Base-by-base conservation (phyloP, 1,284 basidiomycete species). In the Ustilago bromivora region DNA sequence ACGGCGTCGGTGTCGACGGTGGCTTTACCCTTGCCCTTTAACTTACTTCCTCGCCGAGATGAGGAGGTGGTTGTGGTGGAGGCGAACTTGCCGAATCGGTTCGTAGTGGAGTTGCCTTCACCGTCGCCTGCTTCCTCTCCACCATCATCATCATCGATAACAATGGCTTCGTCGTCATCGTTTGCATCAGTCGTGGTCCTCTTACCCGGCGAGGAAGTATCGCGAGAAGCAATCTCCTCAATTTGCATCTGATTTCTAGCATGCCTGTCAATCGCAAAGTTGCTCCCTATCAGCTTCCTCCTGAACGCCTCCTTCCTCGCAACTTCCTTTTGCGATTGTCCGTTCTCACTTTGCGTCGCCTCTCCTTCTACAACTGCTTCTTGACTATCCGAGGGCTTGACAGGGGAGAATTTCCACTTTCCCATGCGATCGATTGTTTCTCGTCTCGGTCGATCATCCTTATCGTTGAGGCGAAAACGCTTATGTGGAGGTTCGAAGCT, bases 41-140 rank as follows among this genome's bases (percentile, higher is more conserved):
- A 87, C 84, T 89, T 86, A 53, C 82, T 87, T 76, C 59, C 10
- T 66, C 66, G 1, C 51, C 56, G 9, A 67, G 54, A 36, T 8
- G 56, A 51, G 4, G 69, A 46, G 13, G 63, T 31, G 58, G 47
- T 19, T 13, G 9, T 11, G 15, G 40, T 4, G 4, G 71, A 60
- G n/a, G 66, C 72, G 40, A 66, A 70, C 1, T 34, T 56, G 2
- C 19, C 52, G 41, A 74, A 74, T 13, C 71, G 71, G n/a, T 66
- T 69, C 3, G 61, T 17, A 2, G 40, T 58, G 31, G 41, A 6
- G 11, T 46, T 35, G 31, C 41, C 40, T 38, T 60, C 47, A 4
- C 34, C 49, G 11, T 31, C 31, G 11, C 28, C 15, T n/a, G 15
- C 19, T 11, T 31, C 60, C 17, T 43, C 38, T 6, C 57, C 59